Evolutionary conservation across 768 basidiomycete species (phyloP).

Genomic region (Udeniomyces megalosporus): DNA sequence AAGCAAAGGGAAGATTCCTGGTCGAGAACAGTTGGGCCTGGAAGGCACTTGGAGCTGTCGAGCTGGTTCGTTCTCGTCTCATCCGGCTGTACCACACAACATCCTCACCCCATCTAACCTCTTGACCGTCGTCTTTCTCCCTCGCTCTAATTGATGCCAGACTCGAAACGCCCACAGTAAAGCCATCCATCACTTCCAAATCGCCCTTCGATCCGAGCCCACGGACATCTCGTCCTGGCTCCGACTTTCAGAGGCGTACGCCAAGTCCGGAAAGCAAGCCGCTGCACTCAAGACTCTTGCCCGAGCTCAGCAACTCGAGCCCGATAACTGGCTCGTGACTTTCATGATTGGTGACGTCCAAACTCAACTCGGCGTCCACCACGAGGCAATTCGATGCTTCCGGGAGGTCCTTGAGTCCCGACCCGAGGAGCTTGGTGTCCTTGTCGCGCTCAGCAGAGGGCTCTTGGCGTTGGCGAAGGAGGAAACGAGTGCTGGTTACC

Average conservation of each 20-base stretch:
- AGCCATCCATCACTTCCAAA: slow-evolving; percentile 70
- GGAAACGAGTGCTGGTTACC: slow-evolving; percentile 54
- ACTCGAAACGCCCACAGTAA: slow-evolving; percentile 48
- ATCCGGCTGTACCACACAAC: not conserved
- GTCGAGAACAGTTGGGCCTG: slow-evolving; percentile 79
- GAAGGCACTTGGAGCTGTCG: slow-evolving; percentile 86
- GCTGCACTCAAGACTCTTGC: slow-evolving; percentile 77
- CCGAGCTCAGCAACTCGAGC: slow-evolving; percentile 54
- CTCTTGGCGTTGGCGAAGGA: slow-evolving; percentile 52
- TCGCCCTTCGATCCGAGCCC: slow-evolving; percentile 62
- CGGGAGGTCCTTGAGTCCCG: slow-evolving; percentile 39
- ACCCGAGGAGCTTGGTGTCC: slow-evolving; percentile 54
- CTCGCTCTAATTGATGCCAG: slow-evolving; percentile 30
- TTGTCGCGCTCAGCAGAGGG: slow-evolving; percentile 53
- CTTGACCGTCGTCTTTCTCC: not conserved
- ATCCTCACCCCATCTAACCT: not conserved
- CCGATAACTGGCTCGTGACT: slow-evolving; percentile 63
- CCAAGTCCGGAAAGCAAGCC: slow-evolving; percentile 66
- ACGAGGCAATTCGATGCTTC: slow-evolving; percentile 57
- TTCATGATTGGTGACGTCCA: slow-evolving; percentile 78
- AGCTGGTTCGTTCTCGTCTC: slow-evolving; percentile 42
- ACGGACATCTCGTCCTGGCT: slow-evolving; percentile 75
- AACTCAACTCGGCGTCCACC: slow-evolving; percentile 53
- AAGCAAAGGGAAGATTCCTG: slow-evolving; percentile 11
- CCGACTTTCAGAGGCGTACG: slow-evolving; percentile 79